Evolutionary conservation across 2,329 filamentous ascomycete species (phyloP), one percentile per base, ranked within the genome.

Genomic region (Arthrinium puccinioides): DNA sequence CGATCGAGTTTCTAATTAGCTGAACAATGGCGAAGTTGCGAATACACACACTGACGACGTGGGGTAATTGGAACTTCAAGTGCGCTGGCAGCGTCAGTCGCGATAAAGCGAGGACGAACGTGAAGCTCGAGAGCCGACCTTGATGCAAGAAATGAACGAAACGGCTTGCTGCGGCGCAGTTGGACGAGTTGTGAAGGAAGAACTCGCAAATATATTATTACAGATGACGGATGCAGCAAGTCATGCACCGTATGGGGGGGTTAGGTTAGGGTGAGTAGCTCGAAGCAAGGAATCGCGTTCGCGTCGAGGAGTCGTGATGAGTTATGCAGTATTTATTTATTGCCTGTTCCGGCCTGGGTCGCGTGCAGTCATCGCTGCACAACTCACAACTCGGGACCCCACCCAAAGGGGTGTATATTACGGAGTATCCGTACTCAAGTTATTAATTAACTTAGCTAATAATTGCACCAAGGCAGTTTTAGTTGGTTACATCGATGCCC

Each of bases 241-340:
- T 14, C 20, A 15, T 11, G 6, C 26, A 28, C n/a, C 26, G 11
- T 18, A 32, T 20, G 18, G 18, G 29, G 18, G 15, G 13, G 28
- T 10, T 20, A n/a, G 29, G 3, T 14, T 5, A 7, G 15, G 9
- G 33, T 36, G n/a, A n/a, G n/a, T n/a, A n/a, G n/a, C n/a, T n/a
- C n/a, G n/a, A 9, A n/a, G 9, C 14, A 9, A 14, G 9, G 13
- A 18, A 21, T 14, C 9, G 6, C 9, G 30, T 9, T 32, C 18
- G 11, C 30, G 18, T 7, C 18, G 9, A 10, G 9, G 11, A 18
- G 14, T 30, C 26, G 26, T 13, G 35, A 30, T 23, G 26, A 20
- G 9, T 38, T 32, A 27, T 38, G 36, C 36, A 31, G 9, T 47
- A 44, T 49, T 49, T 42, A 47, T 44, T 45, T 45, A 39, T 48